Percentiles rank a stretch among this genome's conserved stretches.
These are phyloP conservation scores for Kandelia obovata DNA, from an alignment of 345 rosid species.

Conservation along the genomic window DNA sequence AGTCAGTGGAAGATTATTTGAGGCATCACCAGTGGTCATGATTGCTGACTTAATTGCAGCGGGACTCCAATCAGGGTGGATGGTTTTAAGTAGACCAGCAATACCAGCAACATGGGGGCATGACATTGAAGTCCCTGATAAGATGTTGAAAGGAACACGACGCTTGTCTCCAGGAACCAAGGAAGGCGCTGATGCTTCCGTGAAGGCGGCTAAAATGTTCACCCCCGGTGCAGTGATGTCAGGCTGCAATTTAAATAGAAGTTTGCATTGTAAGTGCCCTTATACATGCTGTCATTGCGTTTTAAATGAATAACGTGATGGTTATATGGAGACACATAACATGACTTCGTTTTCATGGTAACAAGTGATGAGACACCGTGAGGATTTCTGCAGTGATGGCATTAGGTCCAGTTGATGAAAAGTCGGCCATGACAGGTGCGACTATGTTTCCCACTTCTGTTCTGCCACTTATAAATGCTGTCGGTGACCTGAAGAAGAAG, in stretches of 20 bases:
- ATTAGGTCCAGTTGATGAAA: conserved; percentile 25
- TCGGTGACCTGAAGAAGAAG: conserved; percentile 10
- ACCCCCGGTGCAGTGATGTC: conserved; percentile 90
- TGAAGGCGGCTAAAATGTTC: conserved; percentile 70
- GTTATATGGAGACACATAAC: neutral
- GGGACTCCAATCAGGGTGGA: conserved; percentile 29
- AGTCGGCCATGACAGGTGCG: conserved; percentile 22
- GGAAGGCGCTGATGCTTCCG: conserved; percentile 57
- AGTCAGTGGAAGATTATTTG: neutral
- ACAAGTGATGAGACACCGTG: conserved; percentile 6
- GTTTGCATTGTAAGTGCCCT: too few relatives aligned
- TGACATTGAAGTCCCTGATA: conserved; percentile 80
- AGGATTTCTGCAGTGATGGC: conserved; percentile 16
- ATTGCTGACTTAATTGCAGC: conserved; percentile 23
- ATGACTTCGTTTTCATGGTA: too few relatives aligned
- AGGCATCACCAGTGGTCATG: conserved; percentile 19
- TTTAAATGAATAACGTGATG: too few relatives aligned
- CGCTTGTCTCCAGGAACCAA: conserved; percentile 41
- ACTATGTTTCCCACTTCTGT: conserved; percentile 14
- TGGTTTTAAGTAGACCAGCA: conserved; percentile 16
- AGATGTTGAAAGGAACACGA: conserved; percentile 55
- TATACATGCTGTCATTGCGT: too few relatives aligned
- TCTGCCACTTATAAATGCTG: conserved; percentile 19
- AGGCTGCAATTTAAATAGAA: conserved; percentile 34
- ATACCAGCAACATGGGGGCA: conserved; percentile 26